Base-by-base conservation (phyloP, 1,139 yeast genomes). In the Debaryomyces udenii region DNA sequence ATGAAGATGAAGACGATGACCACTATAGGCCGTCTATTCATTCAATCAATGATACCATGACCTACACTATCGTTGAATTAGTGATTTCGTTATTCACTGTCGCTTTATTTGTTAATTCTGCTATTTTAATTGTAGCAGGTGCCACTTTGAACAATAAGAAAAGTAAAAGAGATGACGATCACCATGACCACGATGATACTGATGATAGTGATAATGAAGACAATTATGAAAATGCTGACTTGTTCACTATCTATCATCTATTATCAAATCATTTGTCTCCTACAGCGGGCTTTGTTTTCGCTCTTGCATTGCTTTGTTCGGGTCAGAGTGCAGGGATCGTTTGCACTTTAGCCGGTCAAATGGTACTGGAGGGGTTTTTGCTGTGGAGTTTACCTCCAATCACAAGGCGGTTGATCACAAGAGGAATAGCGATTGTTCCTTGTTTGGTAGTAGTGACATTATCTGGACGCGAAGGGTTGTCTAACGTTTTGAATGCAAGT, bases 261-360 rank as follows among this genome's bases (percentile, higher is more conserved):
- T 76, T 93, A 17, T 72, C 83, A 3, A 67, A 74, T 33, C 88
- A 86, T 54, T 75, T 93, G 35, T 87, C 96, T 1, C 84, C 87
- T n/a, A 84, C 90, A 2, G 98, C 98, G 0, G 99, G 98, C 3
- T 73, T 89, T 24, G 83, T 93, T 1, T 93, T 93, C 69, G 97
- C 97, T 1, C 66, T 90, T 34, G 98, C 98, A 1, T 77, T 93
- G 62, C 70, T 93, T 39, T 90, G 91, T 58, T 86, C 96, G n/a
- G 99, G 99, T 14, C 96, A 91, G 59, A 86, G 96, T 56, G 98
- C 99, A 2, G 98, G 99, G 37, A 87, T 94, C 23, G 96, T 93
- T n/a, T 93, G 97, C 57, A 93, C 99, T 0, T 75, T 93, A 57
- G 95, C 98, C 1, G 97, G 99, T 15, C 99, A 93, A 61, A 89